Evolutionary conservation across 2,329 filamentous ascomycete genomes (phyloP), one percentile per base, ranked within the genome.

Genomic region (Ascochyta fabae): DNA sequence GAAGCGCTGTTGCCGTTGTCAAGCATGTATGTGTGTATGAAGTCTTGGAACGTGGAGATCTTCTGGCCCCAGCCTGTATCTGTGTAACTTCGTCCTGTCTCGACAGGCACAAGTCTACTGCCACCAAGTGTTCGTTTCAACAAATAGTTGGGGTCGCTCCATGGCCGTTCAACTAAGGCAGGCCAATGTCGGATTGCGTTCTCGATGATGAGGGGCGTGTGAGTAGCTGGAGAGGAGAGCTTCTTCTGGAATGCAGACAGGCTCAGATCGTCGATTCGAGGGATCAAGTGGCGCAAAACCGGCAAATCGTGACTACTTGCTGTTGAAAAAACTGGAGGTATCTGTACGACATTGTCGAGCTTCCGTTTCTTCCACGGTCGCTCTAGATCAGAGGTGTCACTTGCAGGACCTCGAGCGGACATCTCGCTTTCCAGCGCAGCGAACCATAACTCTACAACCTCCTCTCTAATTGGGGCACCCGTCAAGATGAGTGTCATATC

Each of bases 31-130:
- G 74, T 73, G 5, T 79, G 64, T 43, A 96, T 78, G 62, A 97
- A 96, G 0, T 88, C 79, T 5, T 79, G 77, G 66, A 98, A 96
- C 0, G 85, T 80, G 44, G 96, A 84, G 24, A 98, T 86, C 50
- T 86, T 84, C 74, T 98, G 94, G 0, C 88, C 87, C 93, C 94
- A 97, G 22, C 82, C 88, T 19, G 85, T 84, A 60, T 96, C 92
- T 1, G 92, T 93, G 70, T 98, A 99, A 69, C 89, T 95, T 42
- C 90, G 81, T 0, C 95, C 94, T 2, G 95, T 75, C 73, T 98
- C 93, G 3, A 97, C 84, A 0, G 94, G 94, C 0, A 98, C 90
- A 0, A 96, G 83, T 10, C 95, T 83, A 29, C 87, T 81, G 0
- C 95, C 95, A 3, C 81, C 84, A 33, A 96, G 86, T 0, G 93